Evolutionary conservation across 257 asterid species (phyloP).

Genomic region (Fraxinus cuspidata): DNA sequence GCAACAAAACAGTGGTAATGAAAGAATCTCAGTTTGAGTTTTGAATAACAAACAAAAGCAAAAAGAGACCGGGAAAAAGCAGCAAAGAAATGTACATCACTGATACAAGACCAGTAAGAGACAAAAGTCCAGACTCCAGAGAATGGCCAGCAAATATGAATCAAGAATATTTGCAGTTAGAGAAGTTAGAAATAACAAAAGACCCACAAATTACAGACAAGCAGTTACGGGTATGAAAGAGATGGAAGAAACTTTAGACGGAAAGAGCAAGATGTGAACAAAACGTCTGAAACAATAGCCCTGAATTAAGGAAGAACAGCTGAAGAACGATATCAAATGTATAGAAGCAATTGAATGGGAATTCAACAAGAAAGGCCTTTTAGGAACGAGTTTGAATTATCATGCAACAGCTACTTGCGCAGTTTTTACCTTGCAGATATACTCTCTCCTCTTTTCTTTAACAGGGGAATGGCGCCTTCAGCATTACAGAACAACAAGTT

Average conservation of each 20-base stretch:
- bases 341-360: slow-evolving; percentile 28
- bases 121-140: slow-evolving; percentile 11
- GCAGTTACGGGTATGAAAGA: slow-evolving; percentile 21
- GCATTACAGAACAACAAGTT: slow-evolving; percentile 78
- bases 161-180: slow-evolving; percentile 22
- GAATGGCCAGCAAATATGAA: slow-evolving; percentile 7
- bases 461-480: slow-evolving; percentile 98
- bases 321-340: slow-evolving; percentile 8
- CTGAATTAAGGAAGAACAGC: slow-evolving; percentile 21
- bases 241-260: slow-evolving; percentile 19
- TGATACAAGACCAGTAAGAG: slow-evolving; percentile 7
- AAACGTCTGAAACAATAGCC: slow-evolving; percentile 21
- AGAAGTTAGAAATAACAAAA: slow-evolving; percentile 19
- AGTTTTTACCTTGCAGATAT: slow-evolving; percentile 92
- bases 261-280: slow-evolving; percentile 24
- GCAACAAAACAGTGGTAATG: slow-evolving; percentile 14
- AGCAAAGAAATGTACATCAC: slow-evolving; percentile 9
- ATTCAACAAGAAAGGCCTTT: slow-evolving; percentile 25
- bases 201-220: slow-evolving; percentile 13
- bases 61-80: not conserved
- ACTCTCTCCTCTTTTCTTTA: slow-evolving; percentile 89
- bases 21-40: not conserved
- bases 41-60: slow-evolving; percentile 12
- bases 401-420: slow-evolving; percentile 43
- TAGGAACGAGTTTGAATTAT: slow-evolving; percentile 35